These are phyloP conservation scores for Diaporthe amygdali DNA, from an alignment of 2,329 filamentous ascomycete genomes.

Conservation along the genomic window DNA sequence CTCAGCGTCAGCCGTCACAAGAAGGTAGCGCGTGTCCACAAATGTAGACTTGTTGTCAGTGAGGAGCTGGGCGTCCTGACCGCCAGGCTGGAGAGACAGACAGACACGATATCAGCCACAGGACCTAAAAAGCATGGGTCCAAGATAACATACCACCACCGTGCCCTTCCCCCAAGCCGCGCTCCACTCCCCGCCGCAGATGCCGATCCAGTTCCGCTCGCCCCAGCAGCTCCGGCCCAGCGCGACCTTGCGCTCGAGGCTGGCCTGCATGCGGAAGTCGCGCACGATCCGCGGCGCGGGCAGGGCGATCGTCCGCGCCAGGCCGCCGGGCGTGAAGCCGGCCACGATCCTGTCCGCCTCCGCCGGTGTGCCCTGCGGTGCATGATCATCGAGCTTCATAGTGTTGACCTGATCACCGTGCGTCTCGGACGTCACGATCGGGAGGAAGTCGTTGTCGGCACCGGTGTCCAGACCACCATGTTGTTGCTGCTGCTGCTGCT, in stretches of 20 bases:
- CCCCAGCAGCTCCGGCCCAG: slow-evolving; percentile 25
- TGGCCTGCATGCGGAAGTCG: slow-evolving; percentile 26
- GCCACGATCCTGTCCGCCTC: slow-evolving; percentile 11
- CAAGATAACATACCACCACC: slow-evolving; percentile 20
- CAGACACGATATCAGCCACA: background rate
- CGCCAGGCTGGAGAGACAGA: slow-evolving; percentile 16
- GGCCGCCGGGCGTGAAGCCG: slow-evolving; percentile 17
- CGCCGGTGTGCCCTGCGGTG: background rate
- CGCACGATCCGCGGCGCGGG: slow-evolving; percentile 18
- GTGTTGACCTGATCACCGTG: background rate
- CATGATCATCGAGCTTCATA: background rate
- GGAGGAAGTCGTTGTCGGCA: slow-evolving; percentile 9
- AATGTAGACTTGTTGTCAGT: slow-evolving; percentile 25
- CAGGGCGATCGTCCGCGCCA: slow-evolving; percentile 19
- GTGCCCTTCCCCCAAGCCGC: slow-evolving; percentile 26
- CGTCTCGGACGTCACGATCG: slow-evolving; percentile 9
- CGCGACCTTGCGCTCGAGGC: slow-evolving; percentile 23
- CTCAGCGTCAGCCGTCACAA: slow-evolving; percentile 21
- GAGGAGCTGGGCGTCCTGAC: slow-evolving; percentile 28
- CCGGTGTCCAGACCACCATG: background rate
- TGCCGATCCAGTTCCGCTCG: slow-evolving; percentile 28
- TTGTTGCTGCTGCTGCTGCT: background rate
- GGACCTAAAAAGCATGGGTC: background rate
- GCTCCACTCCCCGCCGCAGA: slow-evolving; percentile 25
- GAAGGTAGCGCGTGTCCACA: slow-evolving; percentile 27